Conservation (phyloP, 1,284 basidiomycete genomes). For the Ceraceosorus bombacis region DNA sequence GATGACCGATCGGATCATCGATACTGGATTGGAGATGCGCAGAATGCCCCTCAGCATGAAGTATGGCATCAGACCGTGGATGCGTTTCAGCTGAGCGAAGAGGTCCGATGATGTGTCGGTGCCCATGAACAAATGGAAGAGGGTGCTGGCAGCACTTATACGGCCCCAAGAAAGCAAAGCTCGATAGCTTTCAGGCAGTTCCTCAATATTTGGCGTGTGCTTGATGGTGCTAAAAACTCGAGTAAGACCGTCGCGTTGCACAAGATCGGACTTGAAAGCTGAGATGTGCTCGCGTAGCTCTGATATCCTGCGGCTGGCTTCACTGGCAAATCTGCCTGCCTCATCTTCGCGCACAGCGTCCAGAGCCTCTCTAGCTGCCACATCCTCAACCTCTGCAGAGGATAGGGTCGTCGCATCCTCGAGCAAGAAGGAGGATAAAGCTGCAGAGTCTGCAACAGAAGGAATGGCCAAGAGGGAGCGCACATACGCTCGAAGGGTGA, state of each 20-base stretch:
- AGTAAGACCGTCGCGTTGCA: conserved; percentile 67
- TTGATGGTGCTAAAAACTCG: conserved; percentile 82
- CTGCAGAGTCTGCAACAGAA: conserved; percentile 70
- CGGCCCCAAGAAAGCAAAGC: conserved; percentile 92
- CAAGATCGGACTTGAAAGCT: conserved; percentile 79
- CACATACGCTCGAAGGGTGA: conserved; percentile 87
- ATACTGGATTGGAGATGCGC: conserved; percentile 87
- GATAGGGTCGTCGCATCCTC: conserved; percentile 67
- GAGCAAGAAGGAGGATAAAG: conserved; percentile 77
- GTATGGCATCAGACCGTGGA: conserved; percentile 96
- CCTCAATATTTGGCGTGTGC: conserved; percentile 65
- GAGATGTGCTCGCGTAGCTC: conserved; percentile 75
- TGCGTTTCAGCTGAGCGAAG: conserved; percentile 76
- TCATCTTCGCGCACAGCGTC: conserved; percentile 86
- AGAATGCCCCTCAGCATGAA: conserved; percentile 87
- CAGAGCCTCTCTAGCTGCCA: conserved; percentile 70
- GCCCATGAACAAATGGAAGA: conserved; percentile 90
- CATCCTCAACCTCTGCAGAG: conserved; percentile 71
- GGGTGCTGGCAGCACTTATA: conserved; percentile 76
- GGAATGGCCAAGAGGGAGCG: conserved; percentile 66
- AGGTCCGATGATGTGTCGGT: conserved; percentile 85
- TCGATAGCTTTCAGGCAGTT: conserved; percentile 75
- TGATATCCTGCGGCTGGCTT: conserved; percentile 78
- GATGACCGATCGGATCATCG: conserved; percentile 83
- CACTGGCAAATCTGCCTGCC: conserved; percentile 71